These are phyloP conservation scores for Dalbergia oliveri DNA, from an alignment of 306 rosid species.

Conservation along the genomic window DNA sequence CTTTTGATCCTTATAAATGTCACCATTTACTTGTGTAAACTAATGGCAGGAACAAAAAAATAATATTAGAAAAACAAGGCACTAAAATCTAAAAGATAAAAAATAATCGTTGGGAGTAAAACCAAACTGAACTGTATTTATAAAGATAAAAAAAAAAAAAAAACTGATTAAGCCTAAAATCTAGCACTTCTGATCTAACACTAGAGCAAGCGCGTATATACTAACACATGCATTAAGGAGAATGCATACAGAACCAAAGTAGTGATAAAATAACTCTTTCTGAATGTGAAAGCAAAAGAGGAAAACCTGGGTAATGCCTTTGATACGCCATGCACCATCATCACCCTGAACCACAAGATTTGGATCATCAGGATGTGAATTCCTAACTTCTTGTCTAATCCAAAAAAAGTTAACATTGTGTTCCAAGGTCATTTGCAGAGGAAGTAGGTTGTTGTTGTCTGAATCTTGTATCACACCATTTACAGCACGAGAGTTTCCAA, in stretches of 20 bases:
- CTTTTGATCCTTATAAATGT: too few species aligned
- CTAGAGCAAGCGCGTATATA: neutral
- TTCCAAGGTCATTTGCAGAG: neutral
- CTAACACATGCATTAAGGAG: neutral
- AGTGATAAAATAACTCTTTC: neutral
- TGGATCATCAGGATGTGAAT: neutral
- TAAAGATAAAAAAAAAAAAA: too few species aligned
- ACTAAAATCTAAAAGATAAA: too few species aligned
- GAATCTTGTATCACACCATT: conserved; percentile 57
- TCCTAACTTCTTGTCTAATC: neutral
- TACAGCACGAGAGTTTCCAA: conserved; percentile 72
- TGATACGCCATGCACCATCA: neutral
- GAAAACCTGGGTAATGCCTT: neutral
- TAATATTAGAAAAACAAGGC: too few species aligned
- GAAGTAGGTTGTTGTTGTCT: conserved; percentile 3
- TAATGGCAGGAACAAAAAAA: too few species aligned
- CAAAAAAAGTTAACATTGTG: neutral
- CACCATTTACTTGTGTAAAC: too few species aligned
- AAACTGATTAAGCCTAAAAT: too few species aligned
- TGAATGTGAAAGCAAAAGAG: neutral
- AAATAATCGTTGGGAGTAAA: too few species aligned
- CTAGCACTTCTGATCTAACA: too few species aligned
- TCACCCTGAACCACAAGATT: neutral
- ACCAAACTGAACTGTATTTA: too few species aligned
- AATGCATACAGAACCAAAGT: too few species aligned